Base-by-base conservation (phyloP, 2,329 filamentous ascomycete genomes). In the Curvularia eragrostidis region DNA sequence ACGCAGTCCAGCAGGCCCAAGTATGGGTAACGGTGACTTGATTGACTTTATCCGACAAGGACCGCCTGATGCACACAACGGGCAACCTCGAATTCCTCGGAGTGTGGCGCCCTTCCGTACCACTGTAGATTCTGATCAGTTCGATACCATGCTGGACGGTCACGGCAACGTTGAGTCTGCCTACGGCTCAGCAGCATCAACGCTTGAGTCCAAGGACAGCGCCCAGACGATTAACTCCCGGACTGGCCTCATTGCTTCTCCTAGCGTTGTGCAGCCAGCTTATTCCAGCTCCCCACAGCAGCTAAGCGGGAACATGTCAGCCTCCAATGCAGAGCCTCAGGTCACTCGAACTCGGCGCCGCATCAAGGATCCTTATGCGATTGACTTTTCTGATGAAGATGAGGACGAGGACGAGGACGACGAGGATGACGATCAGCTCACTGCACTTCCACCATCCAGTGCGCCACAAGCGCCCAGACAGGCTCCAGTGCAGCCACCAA, bases 11-110 rank as follows among this genome's bases (percentile, higher is more conserved):
- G 82, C 84, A 41, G 83, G 87, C 15, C 83, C 87, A 48, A 86
- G 87, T 49, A 88, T 89, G 63, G 96, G 89, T 34, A 75, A 75
- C 55, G 90, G 91, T 12, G 95, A 97, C 59, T 80, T 99, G 56
- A 97, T 97, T 64, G 93, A 98, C 73, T 98, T 99, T 75, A 96
- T 99, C 64, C 89, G 93, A 44, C 89, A 91, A 72, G 94, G 93
- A 0, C 93, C 93, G 3, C 89, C 91, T 0, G 84, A 80, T 74
- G 80, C 43, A 42, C 79, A 81, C 32, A 82, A 81, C 42, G 83
- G 83, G 24, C 85, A 85, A 61, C 90, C 87, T 57, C 87, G 91
- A 23, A 95, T 96, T 61, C 90, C 92, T 41, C 88, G 91, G 18
- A 86, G 85, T n/a, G 88, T 95, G 12, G 92, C 93, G 9, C 91